Evolutionary conservation across 208 protist genomes (phyloP), one percentile per base, ranked within the genome.

Genomic region (Porcisia hertigi): DNA sequence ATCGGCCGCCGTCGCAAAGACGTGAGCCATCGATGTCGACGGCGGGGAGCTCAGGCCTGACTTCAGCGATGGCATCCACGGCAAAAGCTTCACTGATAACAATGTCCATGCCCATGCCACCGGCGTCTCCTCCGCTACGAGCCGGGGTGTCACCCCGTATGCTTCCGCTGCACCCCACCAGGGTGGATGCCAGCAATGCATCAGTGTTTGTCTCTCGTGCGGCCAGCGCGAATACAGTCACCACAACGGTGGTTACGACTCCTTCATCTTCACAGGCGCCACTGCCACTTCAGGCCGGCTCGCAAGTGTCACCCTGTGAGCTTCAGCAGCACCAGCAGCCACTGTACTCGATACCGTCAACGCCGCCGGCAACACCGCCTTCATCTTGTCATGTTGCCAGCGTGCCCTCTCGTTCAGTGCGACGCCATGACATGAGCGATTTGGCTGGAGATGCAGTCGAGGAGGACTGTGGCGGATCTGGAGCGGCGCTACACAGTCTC

Each of bases 81-180:
- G n/a, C 7, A 30, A 9, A 9, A 30, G 25, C 79, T 34, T 9
- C 76, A 0, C n/a, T 52, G 8, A 52, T 14, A 14, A 52, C 69
- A 14, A 20, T 69, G 12, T 2, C 34, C 34, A 12, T 59, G 34
- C 55, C 45, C 23, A 59, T 69, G 34, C 54, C 63, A 20, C 70
- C 77, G 36, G 69, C 74, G 7, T 88, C 87, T 2, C 88, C 88
- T 6, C 81, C 85, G 18, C 69, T 92, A 65, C 81, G 86, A 0
- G 86, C 88, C 2, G 88, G 81, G 3, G 88, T 92, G 39, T 90
- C 88, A 18, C 84, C 86, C 6, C 86, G 84, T 52, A 85, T 81
- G 75, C n/a, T 77, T 36, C 66, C 80, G 9, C 81, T 84, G 39
- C 85, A 86, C 65, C 75, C 81, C n/a, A 80, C 81, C 3, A 82